These are phyloP conservation scores for Nemania abortiva DNA, from an alignment of 2,329 filamentous ascomycete species.

Conservation along the genomic window DNA sequence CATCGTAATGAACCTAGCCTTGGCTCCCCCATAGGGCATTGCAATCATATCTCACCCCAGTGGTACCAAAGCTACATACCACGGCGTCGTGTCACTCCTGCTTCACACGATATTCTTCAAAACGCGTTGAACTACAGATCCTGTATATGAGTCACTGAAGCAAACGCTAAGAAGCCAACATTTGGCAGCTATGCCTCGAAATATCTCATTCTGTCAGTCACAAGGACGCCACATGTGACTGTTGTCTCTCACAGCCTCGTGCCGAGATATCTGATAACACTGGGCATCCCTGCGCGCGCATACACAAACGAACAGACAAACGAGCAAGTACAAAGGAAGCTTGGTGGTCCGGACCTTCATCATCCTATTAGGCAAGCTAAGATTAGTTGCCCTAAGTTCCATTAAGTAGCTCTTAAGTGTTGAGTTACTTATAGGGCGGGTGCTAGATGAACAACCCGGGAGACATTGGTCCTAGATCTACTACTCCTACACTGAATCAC, in stretches of 20 bases:
- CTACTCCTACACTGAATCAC: neutral
- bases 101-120: neutral
- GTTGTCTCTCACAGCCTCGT: neutral
- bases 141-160: neutral
- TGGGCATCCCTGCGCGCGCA: neutral
- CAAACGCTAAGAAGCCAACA: neutral
- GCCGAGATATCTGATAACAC: neutral
- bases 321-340: neutral
- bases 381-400: neutral
- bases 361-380: neutral
- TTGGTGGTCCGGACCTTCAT: neutral
- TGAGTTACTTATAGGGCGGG: neutral
- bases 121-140: neutral
- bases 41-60: neutral
- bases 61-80: too few relatives aligned
- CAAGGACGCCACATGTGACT: constrained; percentile 1
- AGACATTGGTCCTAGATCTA: neutral
- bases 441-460: neutral
- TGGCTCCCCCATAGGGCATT: neutral
- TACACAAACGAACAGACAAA: neutral
- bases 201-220: neutral
- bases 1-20: neutral
- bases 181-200: neutral
- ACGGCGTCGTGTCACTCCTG: neutral
- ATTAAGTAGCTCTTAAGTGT: neutral